Evolutionary conservation across 441 rosid genomes (phyloP), one percentile per base, ranked within the genome.

Genomic region (Gossypium gossypioides): DNA sequence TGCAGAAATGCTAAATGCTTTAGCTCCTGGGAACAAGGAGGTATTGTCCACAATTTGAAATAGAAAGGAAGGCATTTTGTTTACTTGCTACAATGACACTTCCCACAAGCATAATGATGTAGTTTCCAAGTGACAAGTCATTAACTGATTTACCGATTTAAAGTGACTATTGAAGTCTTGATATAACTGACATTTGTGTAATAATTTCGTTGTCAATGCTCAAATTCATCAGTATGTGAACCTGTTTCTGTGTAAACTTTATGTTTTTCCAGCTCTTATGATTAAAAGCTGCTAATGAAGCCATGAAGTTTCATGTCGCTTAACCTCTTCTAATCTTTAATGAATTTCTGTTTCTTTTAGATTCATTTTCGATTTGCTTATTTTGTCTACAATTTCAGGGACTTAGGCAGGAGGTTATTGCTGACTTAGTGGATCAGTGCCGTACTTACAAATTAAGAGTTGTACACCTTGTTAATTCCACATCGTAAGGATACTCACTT

Each of bases 401-500:
- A 51, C 84, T 96, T 71, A 87, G 93, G 86, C 96, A 96, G 88
- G 99, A 96, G 79, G 98, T 93, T 75, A 88, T 96, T 78, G 87
- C 91, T 62, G 99, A 96, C 80, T 81, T 96, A 80, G 98, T 93
- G 83, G 97, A 90, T 10, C 99, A 96, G 80, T 96, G 99, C 75
- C 96, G 97, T 62, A 83, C 92, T 13, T 96, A 91, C 88, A 96
- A 96, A 84, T 96, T 90, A 79, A 90, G 99, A 80, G 96, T 93
- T 68, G 98, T 96, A 68, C 99, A 96, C 80, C 89, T 96, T 73
- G 99, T 93, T 64, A 93, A 96, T 87, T 96, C 99, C 51, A 91
- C 99, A 76, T 74, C 92, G 98, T 96, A 86, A 86, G 96, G 79
- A 76, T 64, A 69, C 78, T 13, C 62, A 72, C 63, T 71, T 76